Evolutionary conservation across 2,329 filamentous ascomycete genomes (phyloP), one percentile per base, ranked within the genome.

Genomic region (Sarocladium brachiariae): DNA sequence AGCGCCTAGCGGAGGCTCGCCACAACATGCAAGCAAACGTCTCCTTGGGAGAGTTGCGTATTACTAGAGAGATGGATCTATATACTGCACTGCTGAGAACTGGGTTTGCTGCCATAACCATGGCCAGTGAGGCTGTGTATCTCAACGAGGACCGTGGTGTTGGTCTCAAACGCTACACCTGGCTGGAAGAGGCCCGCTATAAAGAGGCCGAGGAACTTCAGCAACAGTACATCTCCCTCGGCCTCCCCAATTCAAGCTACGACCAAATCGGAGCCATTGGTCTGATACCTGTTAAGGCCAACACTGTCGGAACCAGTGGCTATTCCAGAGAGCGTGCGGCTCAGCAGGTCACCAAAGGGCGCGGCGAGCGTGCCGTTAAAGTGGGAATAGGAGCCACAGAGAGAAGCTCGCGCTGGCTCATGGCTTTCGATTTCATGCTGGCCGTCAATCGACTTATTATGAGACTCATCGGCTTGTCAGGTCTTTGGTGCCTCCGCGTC

Each of bases 71-170:
- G 51, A 95, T 97, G 74, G 93, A 99, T 64, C 96, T 97, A 63
- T 99, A 97, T 64, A 95, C 90, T 0, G 87, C 89, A 0, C 73
- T 97, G 4, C 75, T 97, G 2, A 84, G 91, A 53, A 81, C 89
- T 31, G 93, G 93, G 0, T 96, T 96, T 62, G 84, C 84, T 10
- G 84, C 92, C 11, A 81, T 97, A 54, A 95, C 89, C 1, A 92
- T 95, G 66, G 93, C 93, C 1, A 96, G 89, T 59, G 91, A 97
- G 66, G 92, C 92, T 3, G 93, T 97, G 0, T 97, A 96, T 62
- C 73, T 99, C 10, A 96, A 96, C 54, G 92, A 97, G 66, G 92
- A 92, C 41, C 81, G 81, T 35, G 77, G 77, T 2, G 82, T 97
- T 49, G 84, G 81, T 54, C 73, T 95, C 2, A 83, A 83, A 56